These are phyloP conservation scores for Clohesyomyces aquaticus DNA, from an alignment of 495 filamentous ascomycete genomes.

Conservation along the genomic window DNA sequence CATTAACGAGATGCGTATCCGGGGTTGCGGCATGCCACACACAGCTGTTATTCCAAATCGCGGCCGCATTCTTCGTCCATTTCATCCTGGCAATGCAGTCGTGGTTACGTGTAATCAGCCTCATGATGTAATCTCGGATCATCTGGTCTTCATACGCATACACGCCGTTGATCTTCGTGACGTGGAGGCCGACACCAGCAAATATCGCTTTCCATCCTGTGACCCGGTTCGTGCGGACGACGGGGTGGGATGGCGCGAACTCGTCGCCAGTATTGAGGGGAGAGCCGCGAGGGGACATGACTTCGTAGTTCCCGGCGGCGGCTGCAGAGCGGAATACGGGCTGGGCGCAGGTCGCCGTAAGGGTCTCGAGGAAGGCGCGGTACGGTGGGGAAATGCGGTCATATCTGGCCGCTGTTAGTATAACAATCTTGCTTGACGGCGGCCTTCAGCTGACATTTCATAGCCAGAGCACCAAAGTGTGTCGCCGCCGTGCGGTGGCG, in stretches of 20 bases:
- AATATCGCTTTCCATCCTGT: slow-evolving; percentile 57
- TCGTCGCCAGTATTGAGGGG: slow-evolving; percentile 49
- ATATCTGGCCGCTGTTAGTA: slow-evolving; percentile 21
- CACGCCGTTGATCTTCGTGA: slow-evolving; percentile 49
- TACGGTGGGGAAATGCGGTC: slow-evolving; percentile 30
- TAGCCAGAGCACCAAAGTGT: slow-evolving; percentile 55
- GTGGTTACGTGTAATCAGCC: slow-evolving; percentile 51
- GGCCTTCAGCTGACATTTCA: slow-evolving; percentile 37
- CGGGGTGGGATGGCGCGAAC: slow-evolving; percentile 51
- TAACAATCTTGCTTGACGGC: background rate
- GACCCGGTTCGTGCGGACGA: slow-evolving; percentile 55
- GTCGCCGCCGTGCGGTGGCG: slow-evolving; percentile 50
- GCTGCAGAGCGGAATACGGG: slow-evolving; percentile 50
- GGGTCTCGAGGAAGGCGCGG: slow-evolving; percentile 45
- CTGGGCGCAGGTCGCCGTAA: slow-evolving; percentile 52
- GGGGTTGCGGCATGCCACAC: slow-evolving; percentile 52
- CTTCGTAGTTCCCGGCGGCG: slow-evolving; percentile 47
- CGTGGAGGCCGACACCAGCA: slow-evolving; percentile 51
- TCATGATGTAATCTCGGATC: slow-evolving; percentile 51
- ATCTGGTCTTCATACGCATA: slow-evolving; percentile 48
- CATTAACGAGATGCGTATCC: slow-evolving; percentile 50
- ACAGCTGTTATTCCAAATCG: slow-evolving; percentile 46
- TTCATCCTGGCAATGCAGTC: slow-evolving; percentile 52
- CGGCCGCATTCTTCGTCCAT: slow-evolving; percentile 51
- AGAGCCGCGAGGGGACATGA: slow-evolving; percentile 50